Percentiles rank a stretch among this genome's conserved stretches.
These are phyloP conservation scores for Casuarina equisetifolia DNA, from an alignment of 306 rosid species.

Conservation along the genomic window DNA sequence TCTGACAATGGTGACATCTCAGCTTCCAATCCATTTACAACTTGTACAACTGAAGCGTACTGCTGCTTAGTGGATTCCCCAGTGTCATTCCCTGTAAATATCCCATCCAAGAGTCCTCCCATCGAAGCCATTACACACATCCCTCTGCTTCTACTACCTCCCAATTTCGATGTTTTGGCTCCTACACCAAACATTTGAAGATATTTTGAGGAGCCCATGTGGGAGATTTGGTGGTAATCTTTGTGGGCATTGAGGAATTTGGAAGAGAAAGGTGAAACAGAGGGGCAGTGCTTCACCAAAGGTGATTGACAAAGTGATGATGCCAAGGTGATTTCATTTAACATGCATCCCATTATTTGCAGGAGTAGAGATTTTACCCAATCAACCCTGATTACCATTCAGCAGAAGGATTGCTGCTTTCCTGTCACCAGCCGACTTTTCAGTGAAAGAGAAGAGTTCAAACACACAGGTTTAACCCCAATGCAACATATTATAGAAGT, in stretches of 20 bases:
- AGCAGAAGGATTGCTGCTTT: not conserved
- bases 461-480: not conserved
- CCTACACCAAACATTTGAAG: conserved; percentile 25
- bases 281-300: conserved; percentile 32
- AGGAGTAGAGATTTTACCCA: no score
- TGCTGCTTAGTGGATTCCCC: conserved; percentile 85
- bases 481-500: not conserved
- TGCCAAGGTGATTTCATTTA: conserved; percentile 32
- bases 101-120: conserved; percentile 82
- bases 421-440: not conserved
- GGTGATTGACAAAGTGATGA: conserved; percentile 43
- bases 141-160: conserved; percentile 19
- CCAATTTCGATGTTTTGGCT: conserved; percentile 31
- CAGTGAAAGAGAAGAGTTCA: not conserved
- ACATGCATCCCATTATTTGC: no score
- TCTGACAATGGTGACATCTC: conserved; percentile 74
- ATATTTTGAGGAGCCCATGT: conserved; percentile 34
- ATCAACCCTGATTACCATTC: not conserved
- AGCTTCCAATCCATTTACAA: conserved; percentile 61
- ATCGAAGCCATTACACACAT: conserved; percentile 54
- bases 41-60: conserved; percentile 63
- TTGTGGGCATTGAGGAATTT: conserved; percentile 23
- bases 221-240: conserved; percentile 30
- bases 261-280: conserved; percentile 45
- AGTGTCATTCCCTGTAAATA: conserved; percentile 76